Conservation (phyloP, 1,284 basidiomycete genomes). For the Entoloma clypeatum region DNA sequence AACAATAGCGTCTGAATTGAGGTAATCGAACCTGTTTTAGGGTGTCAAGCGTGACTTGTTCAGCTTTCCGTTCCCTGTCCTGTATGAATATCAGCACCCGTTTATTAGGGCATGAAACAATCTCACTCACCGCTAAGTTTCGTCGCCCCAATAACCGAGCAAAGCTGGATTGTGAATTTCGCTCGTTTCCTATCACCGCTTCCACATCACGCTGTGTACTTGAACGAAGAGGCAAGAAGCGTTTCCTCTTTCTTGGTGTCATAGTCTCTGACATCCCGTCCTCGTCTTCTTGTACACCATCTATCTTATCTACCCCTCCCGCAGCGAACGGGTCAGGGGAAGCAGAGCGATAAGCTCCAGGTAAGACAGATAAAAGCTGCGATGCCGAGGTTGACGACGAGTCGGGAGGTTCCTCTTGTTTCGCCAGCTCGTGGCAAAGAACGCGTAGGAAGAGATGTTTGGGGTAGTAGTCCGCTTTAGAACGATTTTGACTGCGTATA, state of each 20-base stretch:
- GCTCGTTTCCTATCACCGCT: slow-evolving; percentile 7
- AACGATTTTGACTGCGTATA: slow-evolving; percentile 48
- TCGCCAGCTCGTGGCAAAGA: slow-evolving; percentile 51
- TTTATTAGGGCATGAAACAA: no score
- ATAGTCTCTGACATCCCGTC: slow-evolving; percentile 11
- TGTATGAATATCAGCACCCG: no score
- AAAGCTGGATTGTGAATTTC: slow-evolving; percentile 12
- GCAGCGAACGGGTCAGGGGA: slow-evolving; percentile 35
- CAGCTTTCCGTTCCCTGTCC: slow-evolving; percentile 21
- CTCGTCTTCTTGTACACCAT: slow-evolving; percentile 10
- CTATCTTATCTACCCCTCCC: slow-evolving; percentile 14
- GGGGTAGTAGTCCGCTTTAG: slow-evolving; percentile 67
- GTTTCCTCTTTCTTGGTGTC: slow-evolving; percentile 10
- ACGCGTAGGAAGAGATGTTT: slow-evolving; percentile 67
- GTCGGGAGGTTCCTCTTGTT: slow-evolving; percentile 26
- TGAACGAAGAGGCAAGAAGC: slow-evolving; percentile 8
- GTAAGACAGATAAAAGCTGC: slow-evolving; percentile 18
- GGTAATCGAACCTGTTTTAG: slow-evolving; percentile 30
- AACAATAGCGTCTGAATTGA: neutral
- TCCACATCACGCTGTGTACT: slow-evolving; percentile 15
- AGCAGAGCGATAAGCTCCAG: slow-evolving; percentile 37
- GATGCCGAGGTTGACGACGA: slow-evolving; percentile 14
- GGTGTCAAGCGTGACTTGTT: slow-evolving; percentile 28
- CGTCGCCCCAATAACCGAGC: slow-evolving; percentile 12
- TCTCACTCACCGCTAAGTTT: no score